Conservation (phyloP, 805 yeast species). For the Pichia ethanolica region DNA sequence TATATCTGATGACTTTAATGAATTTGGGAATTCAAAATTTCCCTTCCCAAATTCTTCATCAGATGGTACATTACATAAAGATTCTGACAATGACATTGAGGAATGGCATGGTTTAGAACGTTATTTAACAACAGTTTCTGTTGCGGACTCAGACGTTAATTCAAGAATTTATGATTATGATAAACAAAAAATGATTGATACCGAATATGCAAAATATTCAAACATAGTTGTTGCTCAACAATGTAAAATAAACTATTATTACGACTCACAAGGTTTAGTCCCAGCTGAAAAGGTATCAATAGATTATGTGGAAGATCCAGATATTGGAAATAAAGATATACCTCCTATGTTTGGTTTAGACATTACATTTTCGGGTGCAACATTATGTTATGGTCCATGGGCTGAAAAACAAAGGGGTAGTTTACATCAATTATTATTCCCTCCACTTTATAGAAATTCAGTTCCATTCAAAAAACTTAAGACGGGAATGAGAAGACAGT, state of each 20-base stretch:
- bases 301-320: slow-evolving; percentile 37
- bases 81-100: slow-evolving; percentile 12
- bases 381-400: slow-evolving; percentile 91
- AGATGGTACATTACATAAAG: neutral
- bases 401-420: slow-evolving; percentile 76
- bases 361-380: slow-evolving; percentile 49
- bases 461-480: slow-evolving; percentile 28
- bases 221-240: slow-evolving; percentile 55
- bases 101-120: slow-evolving; percentile 76
- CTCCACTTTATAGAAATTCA: slow-evolving; percentile 54
- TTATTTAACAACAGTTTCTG: slow-evolving; percentile 36
- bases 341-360: slow-evolving; percentile 59
- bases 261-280: slow-evolving; percentile 65
- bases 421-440: slow-evolving; percentile 60
- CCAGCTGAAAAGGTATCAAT: slow-evolving; percentile 31
- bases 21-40: too few species aligned
- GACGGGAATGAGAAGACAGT: slow-evolving; percentile 48
- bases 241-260: slow-evolving; percentile 51
- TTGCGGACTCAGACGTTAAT: slow-evolving; percentile 8
- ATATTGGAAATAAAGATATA: slow-evolving; percentile 50
- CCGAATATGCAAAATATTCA: slow-evolving; percentile 80
- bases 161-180: slow-evolving; percentile 3
- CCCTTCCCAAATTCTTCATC: neutral
- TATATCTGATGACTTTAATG: too few species aligned
- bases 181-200: slow-evolving; percentile 31